Conservation (phyloP, 2,329 filamentous ascomycete species). For the Blastomyces gilchristii region DNA sequence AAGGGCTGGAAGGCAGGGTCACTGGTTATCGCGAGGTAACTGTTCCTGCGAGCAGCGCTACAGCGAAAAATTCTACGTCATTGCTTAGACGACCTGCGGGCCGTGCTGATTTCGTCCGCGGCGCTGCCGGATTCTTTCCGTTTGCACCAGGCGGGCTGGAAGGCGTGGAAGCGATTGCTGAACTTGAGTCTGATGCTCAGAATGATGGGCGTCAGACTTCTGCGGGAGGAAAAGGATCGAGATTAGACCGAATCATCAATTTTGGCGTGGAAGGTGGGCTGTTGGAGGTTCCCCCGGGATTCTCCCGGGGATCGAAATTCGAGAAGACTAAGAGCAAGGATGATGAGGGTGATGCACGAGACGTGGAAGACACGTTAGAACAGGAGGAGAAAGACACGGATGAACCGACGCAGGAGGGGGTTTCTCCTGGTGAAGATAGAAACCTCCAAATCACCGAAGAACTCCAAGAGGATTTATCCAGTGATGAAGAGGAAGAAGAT, state of each 20-base stretch:
- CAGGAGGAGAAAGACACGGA: slow-evolving; percentile 34
- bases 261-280: slow-evolving; percentile 67
- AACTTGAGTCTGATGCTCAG: slow-evolving; percentile 63
- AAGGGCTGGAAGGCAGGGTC: slow-evolving; percentile 84
- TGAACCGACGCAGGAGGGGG: slow-evolving; percentile 38
- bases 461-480: slow-evolving; percentile 22
- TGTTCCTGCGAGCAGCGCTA: slow-evolving; percentile 76
- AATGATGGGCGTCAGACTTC: slow-evolving; percentile 41
- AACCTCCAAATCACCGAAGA: slow-evolving; percentile 17
- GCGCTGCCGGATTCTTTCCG: slow-evolving; percentile 85
- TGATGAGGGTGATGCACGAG: slow-evolving; percentile 59
- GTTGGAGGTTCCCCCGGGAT: slow-evolving; percentile 70
- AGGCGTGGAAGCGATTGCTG: slow-evolving; percentile 72
- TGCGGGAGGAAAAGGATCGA: slow-evolving; percentile 29
- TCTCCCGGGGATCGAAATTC: slow-evolving; percentile 67
- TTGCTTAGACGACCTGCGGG: slow-evolving; percentile 75
- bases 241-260: slow-evolving; percentile 76
- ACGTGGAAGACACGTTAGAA: slow-evolving; percentile 33
- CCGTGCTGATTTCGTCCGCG: slow-evolving; percentile 81
- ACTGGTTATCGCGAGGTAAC: slow-evolving; percentile 93
- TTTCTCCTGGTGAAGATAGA: slow-evolving; percentile 25
- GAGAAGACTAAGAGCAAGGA: slow-evolving; percentile 48
- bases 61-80: slow-evolving; percentile 90
- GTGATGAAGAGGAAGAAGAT: slow-evolving; percentile 40
- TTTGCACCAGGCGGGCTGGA: slow-evolving; percentile 88